Percentiles rank a stretch among this genome's conserved stretches.
These are phyloP conservation scores for Pseudonitzschia multiseries DNA, from an alignment of 108 stramenopile genomes.

Conservation along the genomic window DNA sequence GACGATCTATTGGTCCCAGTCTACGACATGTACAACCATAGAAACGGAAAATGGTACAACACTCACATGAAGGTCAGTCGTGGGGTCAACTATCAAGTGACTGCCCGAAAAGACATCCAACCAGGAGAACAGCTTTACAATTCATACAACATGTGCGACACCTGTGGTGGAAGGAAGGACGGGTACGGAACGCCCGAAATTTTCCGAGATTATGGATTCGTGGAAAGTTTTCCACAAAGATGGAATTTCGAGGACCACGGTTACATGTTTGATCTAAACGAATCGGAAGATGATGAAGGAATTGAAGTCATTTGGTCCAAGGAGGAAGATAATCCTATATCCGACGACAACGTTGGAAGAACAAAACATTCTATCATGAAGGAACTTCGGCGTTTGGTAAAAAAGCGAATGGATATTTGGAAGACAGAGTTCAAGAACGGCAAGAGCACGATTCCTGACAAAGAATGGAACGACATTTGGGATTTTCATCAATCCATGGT, in stretches of 20 bases:
- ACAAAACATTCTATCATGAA: not conserved
- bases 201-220: conserved; percentile 67
- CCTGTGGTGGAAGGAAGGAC: conserved; percentile 37
- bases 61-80: conserved; percentile 20
- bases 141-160: conserved; percentile 64
- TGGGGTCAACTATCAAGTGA: conserved; percentile 22
- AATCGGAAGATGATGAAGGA: conserved; percentile 1
- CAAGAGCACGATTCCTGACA: conserved; percentile 44
- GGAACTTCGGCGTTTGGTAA: conserved; percentile 23
- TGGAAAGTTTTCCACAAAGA: conserved; percentile 52
- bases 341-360: not conserved
- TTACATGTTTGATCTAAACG: conserved; percentile 4
- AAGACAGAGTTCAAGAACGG: conserved; percentile 26
- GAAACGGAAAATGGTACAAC: conserved; percentile 42
- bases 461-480: conserved; percentile 31
- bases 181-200: conserved; percentile 54
- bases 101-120: conserved; percentile 40
- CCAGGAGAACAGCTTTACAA: conserved; percentile 64
- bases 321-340: not conserved
- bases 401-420: conserved; percentile 17
- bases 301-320: conserved; percentile 1
- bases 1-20: conserved; percentile 59
- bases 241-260: conserved; percentile 31
- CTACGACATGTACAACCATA: conserved; percentile 43
- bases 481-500: conserved; percentile 29